A percentile compares a stretch with the other conserved stretches of the same genome.
These are phyloP conservation scores for Ilyonectria sp. DNA, from an alignment of 2,329 filamentous ascomycete genomes.

Conservation along the genomic window DNA sequence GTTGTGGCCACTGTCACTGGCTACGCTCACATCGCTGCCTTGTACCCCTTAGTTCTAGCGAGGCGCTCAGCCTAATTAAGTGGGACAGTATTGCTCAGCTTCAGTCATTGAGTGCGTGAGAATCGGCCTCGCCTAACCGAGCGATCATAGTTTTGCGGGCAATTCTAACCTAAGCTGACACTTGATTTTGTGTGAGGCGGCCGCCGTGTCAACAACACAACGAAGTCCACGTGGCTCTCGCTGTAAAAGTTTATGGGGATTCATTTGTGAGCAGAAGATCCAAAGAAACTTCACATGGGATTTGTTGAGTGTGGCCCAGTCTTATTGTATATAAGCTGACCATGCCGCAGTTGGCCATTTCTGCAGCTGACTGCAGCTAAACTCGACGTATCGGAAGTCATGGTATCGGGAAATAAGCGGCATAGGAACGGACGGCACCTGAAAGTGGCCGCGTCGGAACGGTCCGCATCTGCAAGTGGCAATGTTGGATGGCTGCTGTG, in stretches of 20 bases:
- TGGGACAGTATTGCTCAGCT: neutral
- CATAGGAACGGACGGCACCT: neutral
- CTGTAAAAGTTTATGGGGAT: too few species aligned
- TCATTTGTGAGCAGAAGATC: too few species aligned
- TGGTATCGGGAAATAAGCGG: too few species aligned
- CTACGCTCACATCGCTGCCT: neutral
- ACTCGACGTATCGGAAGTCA: too few species aligned
- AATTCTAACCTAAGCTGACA: too few species aligned
- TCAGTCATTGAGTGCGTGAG: neutral
- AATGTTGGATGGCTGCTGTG: too few species aligned
- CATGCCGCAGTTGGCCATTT: neutral
- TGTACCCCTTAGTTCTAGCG: neutral
- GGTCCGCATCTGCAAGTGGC: neutral
- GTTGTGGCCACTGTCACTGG: too few species aligned
- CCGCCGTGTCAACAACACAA: too few species aligned
- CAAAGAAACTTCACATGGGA: neutral
- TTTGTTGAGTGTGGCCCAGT: neutral
- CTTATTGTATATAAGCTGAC: conserved; percentile 1
- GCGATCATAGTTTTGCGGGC: neutral
- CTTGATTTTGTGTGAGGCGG: too few species aligned
- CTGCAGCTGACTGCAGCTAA: neutral
- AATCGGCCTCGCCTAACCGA: neutral
- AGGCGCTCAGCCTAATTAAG: neutral
- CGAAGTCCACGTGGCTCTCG: too few species aligned
- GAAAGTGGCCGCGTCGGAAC: neutral